Percentiles rank a stretch among this genome's conserved stretches.
These are phyloP conservation scores for Colletotrichum karsti DNA, from an alignment of 2,329 filamentous ascomycete genomes.

Conservation along the genomic window DNA sequence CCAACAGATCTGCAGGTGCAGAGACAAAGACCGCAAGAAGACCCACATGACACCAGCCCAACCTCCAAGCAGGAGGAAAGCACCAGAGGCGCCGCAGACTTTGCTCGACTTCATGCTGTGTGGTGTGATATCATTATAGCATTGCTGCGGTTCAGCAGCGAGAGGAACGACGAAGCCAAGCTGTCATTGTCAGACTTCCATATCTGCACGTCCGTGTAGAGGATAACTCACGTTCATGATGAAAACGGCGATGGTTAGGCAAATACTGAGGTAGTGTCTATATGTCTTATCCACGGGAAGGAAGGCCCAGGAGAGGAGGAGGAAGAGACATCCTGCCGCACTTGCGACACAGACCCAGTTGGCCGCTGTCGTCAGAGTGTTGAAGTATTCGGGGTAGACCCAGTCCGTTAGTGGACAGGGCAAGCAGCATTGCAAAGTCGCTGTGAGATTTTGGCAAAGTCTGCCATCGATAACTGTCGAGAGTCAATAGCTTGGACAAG, in stretches of 20 bases:
- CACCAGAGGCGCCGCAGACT: constrained; percentile 88
- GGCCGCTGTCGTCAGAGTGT: constrained; percentile 68
- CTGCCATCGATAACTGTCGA: constrained; percentile 64
- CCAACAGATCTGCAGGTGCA: constrained; percentile 99
- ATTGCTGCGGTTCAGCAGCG: constrained; percentile 80
- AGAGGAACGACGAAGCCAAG: constrained; percentile 92
- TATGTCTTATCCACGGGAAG: constrained; percentile 90
- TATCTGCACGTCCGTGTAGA: background rate
- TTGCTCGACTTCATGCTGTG: constrained; percentile 87
- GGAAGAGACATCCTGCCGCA: constrained; percentile 75
- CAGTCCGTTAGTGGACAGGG: constrained; percentile 90
- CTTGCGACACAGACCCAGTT: constrained; percentile 85
- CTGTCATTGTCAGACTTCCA: constrained; percentile 48
- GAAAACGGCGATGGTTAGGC: constrained; percentile 77
- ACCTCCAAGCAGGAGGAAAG: constrained; percentile 86
- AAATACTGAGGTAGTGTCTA: constrained; percentile 92
- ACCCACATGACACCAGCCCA: constrained; percentile 89
- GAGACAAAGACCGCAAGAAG: constrained; percentile 86
- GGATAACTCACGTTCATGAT: constrained; percentile 77
- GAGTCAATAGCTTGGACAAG: constrained; percentile 37
- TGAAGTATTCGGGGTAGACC: constrained; percentile 70
- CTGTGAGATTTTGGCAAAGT: constrained; percentile 57
- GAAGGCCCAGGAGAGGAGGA: constrained; percentile 81
- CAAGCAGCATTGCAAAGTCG: constrained; percentile 77
- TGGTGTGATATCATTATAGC: constrained; percentile 89